These are phyloP conservation scores for Exophiala sideris DNA, from an alignment of 2,329 filamentous ascomycete species.

Conservation along the genomic window DNA sequence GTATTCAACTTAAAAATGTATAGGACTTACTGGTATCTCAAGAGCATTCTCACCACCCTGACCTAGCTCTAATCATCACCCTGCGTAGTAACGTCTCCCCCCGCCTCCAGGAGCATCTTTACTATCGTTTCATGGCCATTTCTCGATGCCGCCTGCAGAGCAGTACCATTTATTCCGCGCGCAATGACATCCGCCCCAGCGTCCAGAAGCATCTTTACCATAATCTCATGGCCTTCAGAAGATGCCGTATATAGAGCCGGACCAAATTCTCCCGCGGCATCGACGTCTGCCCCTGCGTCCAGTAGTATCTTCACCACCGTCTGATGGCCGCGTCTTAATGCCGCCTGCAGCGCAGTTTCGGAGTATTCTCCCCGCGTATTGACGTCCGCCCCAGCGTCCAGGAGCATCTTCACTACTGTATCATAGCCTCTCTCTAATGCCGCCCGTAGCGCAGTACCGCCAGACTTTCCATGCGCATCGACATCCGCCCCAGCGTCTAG, in stretches of 20 bases:
- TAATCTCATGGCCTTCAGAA: conserved; percentile 3
- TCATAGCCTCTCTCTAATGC: too few species aligned
- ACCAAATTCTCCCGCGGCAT: conserved; percentile 18
- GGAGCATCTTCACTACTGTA: too few species aligned
- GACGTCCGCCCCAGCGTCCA: not conserved
- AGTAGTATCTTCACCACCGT: conserved; percentile 28
- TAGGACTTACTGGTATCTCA: too few species aligned
- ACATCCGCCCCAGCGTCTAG: conserved; percentile 13
- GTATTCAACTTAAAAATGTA: too few species aligned
- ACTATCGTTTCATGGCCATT: too few species aligned
- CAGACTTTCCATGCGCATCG: too few species aligned
- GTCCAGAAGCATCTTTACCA: conserved; percentile 17
- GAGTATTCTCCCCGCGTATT: conserved; percentile 3
- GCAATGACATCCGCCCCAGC: conserved; percentile 5
- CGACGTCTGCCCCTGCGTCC: conserved; percentile 27
- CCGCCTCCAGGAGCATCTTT: too few species aligned
- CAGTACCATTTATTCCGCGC: conserved; percentile 2
- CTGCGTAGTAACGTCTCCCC: conserved; percentile 5
- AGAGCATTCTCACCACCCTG: too few species aligned
- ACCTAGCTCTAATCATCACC: not conserved
- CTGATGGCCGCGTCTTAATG: conserved; percentile 25
- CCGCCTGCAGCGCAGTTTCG: conserved; percentile 17
- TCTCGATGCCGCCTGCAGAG: too few species aligned
- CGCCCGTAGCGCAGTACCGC: too few species aligned
- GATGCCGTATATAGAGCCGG: conserved; percentile 22